Conservation (phyloP, 2,329 filamentous ascomycete species). For the Monosporascus sp. region DNA sequence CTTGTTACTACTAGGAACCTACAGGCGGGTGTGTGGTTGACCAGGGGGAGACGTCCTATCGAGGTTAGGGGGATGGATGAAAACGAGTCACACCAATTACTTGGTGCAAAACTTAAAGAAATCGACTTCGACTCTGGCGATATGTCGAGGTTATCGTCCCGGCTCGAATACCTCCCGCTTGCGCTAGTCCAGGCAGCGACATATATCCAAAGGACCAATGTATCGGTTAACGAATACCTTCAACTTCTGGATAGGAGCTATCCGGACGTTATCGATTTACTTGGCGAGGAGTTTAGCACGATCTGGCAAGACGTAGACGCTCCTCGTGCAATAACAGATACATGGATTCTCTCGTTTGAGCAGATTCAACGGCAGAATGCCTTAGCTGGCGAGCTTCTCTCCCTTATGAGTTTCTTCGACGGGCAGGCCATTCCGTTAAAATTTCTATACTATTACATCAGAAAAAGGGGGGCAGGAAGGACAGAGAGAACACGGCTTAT, state of each 20-base stretch:
- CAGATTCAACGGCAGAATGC: constrained; percentile 27
- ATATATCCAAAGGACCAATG: constrained; percentile 25
- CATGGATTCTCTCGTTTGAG: no score
- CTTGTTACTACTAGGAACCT: no score
- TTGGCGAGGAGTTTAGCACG: constrained; percentile 27
- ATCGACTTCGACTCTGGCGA: constrained; percentile 7
- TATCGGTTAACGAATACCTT: constrained; percentile 32
- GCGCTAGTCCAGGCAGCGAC: constrained; percentile 30
- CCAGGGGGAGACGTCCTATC: no score
- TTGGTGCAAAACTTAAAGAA: no score
- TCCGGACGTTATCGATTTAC: constrained; percentile 18
- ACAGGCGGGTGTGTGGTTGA: no score
- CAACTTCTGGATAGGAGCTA: constrained; percentile 29
- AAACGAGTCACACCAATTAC: no score
- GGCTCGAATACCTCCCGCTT: constrained; percentile 27
- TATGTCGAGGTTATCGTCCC: constrained; percentile 17
- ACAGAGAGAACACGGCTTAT: constrained; percentile 15
- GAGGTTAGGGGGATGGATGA: no score
- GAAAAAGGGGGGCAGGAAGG: constrained; percentile 21
- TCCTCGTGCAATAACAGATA: constrained; percentile 32
- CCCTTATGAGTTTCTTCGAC: constrained; percentile 43
- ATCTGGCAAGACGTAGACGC: constrained; percentile 29
- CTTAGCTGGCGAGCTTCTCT: constrained; percentile 36
- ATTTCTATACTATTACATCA: no score
- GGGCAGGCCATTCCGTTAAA: constrained; percentile 35